Evolutionary conservation across 257 asterid species (phyloP).

Genomic region (Perilla frutescens): DNA sequence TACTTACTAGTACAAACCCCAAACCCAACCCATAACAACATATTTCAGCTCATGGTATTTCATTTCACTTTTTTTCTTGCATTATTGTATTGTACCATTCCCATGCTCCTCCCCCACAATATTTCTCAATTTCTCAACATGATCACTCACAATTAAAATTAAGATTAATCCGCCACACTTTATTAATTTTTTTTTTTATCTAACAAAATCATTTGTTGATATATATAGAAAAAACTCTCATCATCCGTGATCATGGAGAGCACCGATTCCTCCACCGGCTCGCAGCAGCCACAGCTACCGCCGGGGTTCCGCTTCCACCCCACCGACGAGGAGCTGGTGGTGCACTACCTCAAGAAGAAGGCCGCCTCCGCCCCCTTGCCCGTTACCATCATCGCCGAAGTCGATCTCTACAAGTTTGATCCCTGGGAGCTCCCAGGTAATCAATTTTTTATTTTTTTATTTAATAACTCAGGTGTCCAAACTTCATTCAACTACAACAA

Average conservation of each 20-base stretch:
- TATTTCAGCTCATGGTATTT: conserved; percentile 35
- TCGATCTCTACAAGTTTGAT: conserved; percentile 65
- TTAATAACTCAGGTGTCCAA: background rate
- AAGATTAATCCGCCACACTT: background rate
- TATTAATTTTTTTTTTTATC: background rate
- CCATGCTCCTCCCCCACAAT: conserved; percentile 31
- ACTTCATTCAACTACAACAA: background rate
- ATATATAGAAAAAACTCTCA: background rate
- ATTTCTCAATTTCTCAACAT: background rate
- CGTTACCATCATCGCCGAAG: conserved; percentile 64
- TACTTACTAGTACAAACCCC: too few species aligned
- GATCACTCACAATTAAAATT: background rate
- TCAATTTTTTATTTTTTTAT: too few species aligned
- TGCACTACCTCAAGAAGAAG: conserved; percentile 67
- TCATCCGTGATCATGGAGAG: conserved; percentile 48
- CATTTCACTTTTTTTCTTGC: conserved; percentile 1
- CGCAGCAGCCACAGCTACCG: conserved; percentile 64
- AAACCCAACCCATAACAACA: conserved; percentile 31
- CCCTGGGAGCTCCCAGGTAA: conserved; percentile 74
- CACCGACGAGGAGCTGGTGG: conserved; percentile 70
- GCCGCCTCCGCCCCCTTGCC: conserved; percentile 56
- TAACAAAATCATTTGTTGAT: background rate
- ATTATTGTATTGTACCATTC: conserved; percentile 24
- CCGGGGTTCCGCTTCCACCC: conserved; percentile 78
- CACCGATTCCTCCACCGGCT: conserved; percentile 52